phyloP scores from a whole-genome alignment of 2,329 filamentous ascomycete species.

The Lizonia empirigonia region DNA sequence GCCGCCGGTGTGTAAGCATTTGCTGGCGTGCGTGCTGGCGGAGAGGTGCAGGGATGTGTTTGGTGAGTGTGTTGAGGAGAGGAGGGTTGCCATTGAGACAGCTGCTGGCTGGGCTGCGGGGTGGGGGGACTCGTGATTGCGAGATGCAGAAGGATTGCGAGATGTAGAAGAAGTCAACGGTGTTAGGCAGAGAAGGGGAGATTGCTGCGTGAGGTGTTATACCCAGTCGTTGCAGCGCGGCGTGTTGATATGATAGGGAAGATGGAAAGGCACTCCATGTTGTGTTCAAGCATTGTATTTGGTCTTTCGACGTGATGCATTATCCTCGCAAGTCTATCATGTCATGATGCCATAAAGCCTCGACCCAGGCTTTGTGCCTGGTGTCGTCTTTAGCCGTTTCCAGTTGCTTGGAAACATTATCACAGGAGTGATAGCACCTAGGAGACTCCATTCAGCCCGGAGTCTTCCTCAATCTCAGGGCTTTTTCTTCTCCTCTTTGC shows the following conservation, averaged over 20 bases:
- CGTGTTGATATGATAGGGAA: not conserved
- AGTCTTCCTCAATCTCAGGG: constrained; percentile 1
- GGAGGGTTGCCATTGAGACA: constrained; percentile 65
- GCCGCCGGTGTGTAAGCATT: constrained; percentile 79
- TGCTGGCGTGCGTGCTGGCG: constrained; percentile 80
- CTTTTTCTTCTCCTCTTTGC: constrained; percentile 63
- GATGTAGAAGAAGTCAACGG: no score
- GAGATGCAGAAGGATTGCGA: no score
- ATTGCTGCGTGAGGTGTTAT: constrained; percentile 20
- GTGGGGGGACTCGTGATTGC: constrained; percentile 37
- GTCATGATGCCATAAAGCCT: constrained; percentile 26
- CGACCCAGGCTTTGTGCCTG: not conserved
- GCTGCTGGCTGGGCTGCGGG: constrained; percentile 69
- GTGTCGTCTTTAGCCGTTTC: not conserved
- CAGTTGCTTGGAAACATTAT: not conserved
- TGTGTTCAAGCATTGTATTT: no score
- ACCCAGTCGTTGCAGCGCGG: constrained; percentile 32
- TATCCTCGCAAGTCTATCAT: constrained; percentile 34
- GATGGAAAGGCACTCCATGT: no score
- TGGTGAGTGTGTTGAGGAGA: constrained; percentile 61
- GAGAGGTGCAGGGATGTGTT: constrained; percentile 68
- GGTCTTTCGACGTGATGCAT: constrained; percentile 19
- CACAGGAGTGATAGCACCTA: not conserved
- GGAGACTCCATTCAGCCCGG: not conserved
- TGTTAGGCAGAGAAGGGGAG: not conserved